Percentiles rank a stretch among this genome's conserved stretches.
Evolutionary conservation across 1,139 yeast species (phyloP).

Genomic region (Wickerhamomyces sp.): DNA sequence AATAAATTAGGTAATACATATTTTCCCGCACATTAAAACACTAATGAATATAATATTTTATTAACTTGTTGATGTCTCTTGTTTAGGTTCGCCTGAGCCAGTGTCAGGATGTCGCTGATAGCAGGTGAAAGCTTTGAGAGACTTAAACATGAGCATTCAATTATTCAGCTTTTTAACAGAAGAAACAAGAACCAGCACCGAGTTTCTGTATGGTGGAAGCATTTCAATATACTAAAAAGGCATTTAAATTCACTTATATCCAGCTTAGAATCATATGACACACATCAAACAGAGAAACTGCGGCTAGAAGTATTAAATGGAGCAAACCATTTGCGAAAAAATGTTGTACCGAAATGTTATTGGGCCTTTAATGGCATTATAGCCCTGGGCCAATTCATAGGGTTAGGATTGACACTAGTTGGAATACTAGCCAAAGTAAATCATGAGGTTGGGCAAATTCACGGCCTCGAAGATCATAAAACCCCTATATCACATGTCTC

Average conservation of each 20-base stretch:
- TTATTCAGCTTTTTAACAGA: conserved; percentile 61
- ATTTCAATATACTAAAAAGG: conserved; percentile 60
- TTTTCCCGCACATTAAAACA: neutral
- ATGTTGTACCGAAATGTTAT: conserved; percentile 47
- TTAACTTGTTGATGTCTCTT: no score
- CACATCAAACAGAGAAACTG: conserved; percentile 4
- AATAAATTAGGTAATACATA: no score
- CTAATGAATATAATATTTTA: no score
- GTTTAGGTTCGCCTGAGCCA: no score
- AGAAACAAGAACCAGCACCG: conserved; percentile 76
- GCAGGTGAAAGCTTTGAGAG: conserved; percentile 7
- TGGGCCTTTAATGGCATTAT: conserved; percentile 63
- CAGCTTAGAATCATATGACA: conserved; percentile 15
- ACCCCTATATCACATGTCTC: no score
- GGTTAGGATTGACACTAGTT: conserved; percentile 66
- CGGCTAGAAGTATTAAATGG: conserved; percentile 22
- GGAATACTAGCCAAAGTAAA: conserved; percentile 52
- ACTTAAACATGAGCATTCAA: conserved; percentile 46
- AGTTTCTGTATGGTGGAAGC: conserved; percentile 73
- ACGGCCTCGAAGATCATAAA: conserved; percentile 12
- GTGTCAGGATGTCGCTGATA: conserved; percentile 4
- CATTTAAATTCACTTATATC: conserved; percentile 40
- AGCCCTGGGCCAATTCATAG: conserved; percentile 73
- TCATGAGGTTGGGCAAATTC: conserved; percentile 11
- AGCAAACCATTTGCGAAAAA: conserved; percentile 35